phyloP scores from a whole-genome alignment of 768 basidiomycete species.

The Artomyces pyxidatus region DNA sequence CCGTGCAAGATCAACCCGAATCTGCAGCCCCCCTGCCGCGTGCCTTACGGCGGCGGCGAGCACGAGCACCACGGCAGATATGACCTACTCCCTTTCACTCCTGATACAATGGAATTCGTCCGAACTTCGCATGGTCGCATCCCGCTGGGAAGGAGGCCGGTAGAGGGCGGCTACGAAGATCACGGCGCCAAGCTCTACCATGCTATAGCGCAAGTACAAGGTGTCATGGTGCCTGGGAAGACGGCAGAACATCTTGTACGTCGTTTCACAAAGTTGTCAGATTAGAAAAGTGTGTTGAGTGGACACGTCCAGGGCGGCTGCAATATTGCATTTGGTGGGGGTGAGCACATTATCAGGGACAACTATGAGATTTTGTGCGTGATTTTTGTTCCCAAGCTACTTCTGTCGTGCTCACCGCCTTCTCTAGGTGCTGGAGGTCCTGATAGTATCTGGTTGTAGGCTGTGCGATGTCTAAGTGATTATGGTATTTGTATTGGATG shows the following conservation, averaged over 20 bases:
- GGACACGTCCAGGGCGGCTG: slow-evolving; percentile 29
- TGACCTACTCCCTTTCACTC: slow-evolving; percentile 66
- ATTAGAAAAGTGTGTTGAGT: too few species aligned
- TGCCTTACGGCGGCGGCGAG: slow-evolving; percentile 61
- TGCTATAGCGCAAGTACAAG: slow-evolving; percentile 44
- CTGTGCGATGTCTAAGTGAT: neutral
- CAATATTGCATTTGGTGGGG: slow-evolving; percentile 31
- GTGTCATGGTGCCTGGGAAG: slow-evolving; percentile 64
- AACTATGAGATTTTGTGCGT: slow-evolving; percentile 39
- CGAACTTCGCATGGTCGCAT: slow-evolving; percentile 49
- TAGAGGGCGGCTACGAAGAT: slow-evolving; percentile 75
- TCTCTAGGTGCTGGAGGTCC: slow-evolving; percentile 30
- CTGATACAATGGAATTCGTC: slow-evolving; percentile 69
- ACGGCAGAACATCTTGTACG: slow-evolving; percentile 60
- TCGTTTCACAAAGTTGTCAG: too few species aligned
- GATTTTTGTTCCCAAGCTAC: neutral
- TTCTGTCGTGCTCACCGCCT: neutral
- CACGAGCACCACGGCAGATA: slow-evolving; percentile 54
- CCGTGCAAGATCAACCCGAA: slow-evolving; percentile 74
- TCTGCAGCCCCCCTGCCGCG: slow-evolving; percentile 42
- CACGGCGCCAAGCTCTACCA: slow-evolving; percentile 61
- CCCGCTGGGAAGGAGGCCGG: slow-evolving; percentile 46
- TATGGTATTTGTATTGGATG: neutral
- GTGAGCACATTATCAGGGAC: slow-evolving; percentile 29
- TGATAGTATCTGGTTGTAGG: slow-evolving; percentile 1